These are phyloP conservation scores for Cladophialophora exuberans DNA, from an alignment of 2,329 filamentous ascomycete genomes.

Conservation along the genomic window DNA sequence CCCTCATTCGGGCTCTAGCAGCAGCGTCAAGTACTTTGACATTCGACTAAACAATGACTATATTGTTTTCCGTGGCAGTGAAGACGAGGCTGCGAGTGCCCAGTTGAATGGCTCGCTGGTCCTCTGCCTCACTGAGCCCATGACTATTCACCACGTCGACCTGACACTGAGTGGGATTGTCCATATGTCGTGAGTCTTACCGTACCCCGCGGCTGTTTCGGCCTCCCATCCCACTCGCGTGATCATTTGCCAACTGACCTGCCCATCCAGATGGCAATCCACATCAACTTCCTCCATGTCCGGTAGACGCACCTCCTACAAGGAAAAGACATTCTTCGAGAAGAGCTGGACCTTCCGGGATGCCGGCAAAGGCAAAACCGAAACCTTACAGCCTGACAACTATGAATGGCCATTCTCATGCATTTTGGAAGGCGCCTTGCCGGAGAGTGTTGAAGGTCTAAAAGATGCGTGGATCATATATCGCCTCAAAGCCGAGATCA, in stretches of 20 bases:
- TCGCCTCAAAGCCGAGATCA: conserved; percentile 86
- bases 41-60: conserved; percentile 74
- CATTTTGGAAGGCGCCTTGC: conserved; percentile 66
- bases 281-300: conserved; percentile 38
- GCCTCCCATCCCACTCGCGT: conserved; percentile 17
- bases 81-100: conserved; percentile 76
- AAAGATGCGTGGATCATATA: conserved; percentile 86
- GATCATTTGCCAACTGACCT: conserved; percentile 20
- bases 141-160: conserved; percentile 74
- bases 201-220: conserved; percentile 17
- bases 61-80: conserved; percentile 74
- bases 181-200: conserved; percentile 65
- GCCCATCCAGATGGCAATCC: conserved; percentile 28
- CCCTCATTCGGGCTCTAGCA: conserved; percentile 41
- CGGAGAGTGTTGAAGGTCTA: conserved; percentile 90
- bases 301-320: conserved; percentile 31
- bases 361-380: conserved; percentile 50
- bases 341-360: conserved; percentile 74
- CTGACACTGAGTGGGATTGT: conserved; percentile 72
- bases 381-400: conserved; percentile 70
- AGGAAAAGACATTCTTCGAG: conserved; percentile 61
- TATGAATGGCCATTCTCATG: conserved; percentile 83
- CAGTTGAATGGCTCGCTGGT: conserved; percentile 74
- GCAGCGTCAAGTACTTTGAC: conserved; percentile 54
- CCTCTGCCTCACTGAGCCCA: conserved; percentile 69